phyloP scores from a whole-genome alignment of 1,139 yeast genomes.

The Yamadazyma oceani region DNA sequence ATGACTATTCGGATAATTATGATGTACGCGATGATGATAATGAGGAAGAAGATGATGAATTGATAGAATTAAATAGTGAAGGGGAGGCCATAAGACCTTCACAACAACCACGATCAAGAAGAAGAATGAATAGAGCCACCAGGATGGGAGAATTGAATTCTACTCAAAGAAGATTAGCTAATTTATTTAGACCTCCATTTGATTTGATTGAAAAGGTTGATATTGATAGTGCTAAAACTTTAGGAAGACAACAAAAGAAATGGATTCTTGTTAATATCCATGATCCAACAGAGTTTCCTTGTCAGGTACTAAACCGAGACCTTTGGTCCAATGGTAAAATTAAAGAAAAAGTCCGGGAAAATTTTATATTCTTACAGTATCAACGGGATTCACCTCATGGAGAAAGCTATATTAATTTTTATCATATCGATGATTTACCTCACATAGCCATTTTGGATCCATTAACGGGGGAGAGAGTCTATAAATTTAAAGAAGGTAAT shows the following conservation, averaged over 20 bases:
- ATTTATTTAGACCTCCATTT: constrained; percentile 88
- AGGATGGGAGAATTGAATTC: constrained; percentile 45
- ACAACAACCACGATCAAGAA: constrained; percentile 22
- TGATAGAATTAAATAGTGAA: constrained; percentile 31
- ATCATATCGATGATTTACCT: constrained; percentile 67
- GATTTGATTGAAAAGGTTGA: constrained; percentile 71
- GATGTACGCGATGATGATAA: constrained; percentile 24
- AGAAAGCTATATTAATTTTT: constrained; percentile 64
- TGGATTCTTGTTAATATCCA: constrained; percentile 92
- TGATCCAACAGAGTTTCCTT: constrained; percentile 77
- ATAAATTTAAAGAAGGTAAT: constrained; percentile 61
- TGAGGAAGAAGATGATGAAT: constrained; percentile 22
- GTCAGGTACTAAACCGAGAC: constrained; percentile 90
- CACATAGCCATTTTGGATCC: constrained; percentile 94
- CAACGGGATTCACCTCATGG: constrained; percentile 79
- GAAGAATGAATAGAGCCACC: constrained; percentile 29
- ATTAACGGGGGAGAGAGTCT: constrained; percentile 86
- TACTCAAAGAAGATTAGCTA: constrained; percentile 73
- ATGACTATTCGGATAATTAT: constrained; percentile 20
- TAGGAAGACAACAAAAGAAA: constrained; percentile 63
- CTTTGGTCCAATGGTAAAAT: constrained; percentile 80
- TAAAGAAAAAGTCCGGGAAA: constrained; percentile 60
- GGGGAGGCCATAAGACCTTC: constrained; percentile 25
- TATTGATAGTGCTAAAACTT: constrained; percentile 68
- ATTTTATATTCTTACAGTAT: constrained; percentile 81